phyloP scores from a whole-genome alignment of 306 rosid species.

The Psophocarpus tetragonolobus region DNA sequence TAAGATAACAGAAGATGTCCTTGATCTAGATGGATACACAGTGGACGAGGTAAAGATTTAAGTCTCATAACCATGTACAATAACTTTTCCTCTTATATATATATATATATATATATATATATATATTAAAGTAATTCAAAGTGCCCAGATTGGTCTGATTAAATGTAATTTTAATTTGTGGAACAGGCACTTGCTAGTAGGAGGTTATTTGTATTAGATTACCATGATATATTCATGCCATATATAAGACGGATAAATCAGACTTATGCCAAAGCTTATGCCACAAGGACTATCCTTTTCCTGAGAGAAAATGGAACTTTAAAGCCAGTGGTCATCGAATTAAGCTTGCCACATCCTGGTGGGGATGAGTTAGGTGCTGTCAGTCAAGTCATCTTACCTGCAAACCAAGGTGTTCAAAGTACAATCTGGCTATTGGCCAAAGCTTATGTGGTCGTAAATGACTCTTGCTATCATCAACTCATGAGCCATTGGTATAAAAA shows the following conservation, averaged over 20 bases:
- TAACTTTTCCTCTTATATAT: background rate
- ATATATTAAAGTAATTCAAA: background rate
- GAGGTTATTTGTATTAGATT: slow-evolving; percentile 63
- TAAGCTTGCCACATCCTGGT: slow-evolving; percentile 67
- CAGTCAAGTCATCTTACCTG: slow-evolving; percentile 59
- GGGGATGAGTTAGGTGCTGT: slow-evolving; percentile 59
- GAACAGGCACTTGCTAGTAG: slow-evolving; percentile 56
- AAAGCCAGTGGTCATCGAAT: slow-evolving; percentile 74
- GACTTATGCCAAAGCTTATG: slow-evolving; percentile 60
- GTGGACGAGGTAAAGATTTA: slow-evolving; percentile 57
- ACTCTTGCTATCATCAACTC: slow-evolving; percentile 83
- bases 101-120: too few species aligned
- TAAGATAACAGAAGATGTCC: slow-evolving; percentile 50
- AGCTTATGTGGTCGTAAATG: slow-evolving; percentile 73
- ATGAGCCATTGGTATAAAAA: slow-evolving; percentile 73
- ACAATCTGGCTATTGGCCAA: slow-evolving; percentile 80
- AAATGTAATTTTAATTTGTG: background rate
- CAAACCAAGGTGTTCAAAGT: slow-evolving; percentile 53
- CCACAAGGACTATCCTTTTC: slow-evolving; percentile 73
- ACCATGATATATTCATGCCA: slow-evolving; percentile 77
- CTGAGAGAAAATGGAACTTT: slow-evolving; percentile 59
- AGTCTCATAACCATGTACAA: background rate
- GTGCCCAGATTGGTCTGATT: background rate
- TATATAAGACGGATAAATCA: slow-evolving; percentile 58
- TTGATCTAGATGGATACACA: slow-evolving; percentile 54